Base-by-base conservation (phyloP, 2,329 filamentous ascomycete species). In the Pseudopyrenochaeta lycopersici region DNA sequence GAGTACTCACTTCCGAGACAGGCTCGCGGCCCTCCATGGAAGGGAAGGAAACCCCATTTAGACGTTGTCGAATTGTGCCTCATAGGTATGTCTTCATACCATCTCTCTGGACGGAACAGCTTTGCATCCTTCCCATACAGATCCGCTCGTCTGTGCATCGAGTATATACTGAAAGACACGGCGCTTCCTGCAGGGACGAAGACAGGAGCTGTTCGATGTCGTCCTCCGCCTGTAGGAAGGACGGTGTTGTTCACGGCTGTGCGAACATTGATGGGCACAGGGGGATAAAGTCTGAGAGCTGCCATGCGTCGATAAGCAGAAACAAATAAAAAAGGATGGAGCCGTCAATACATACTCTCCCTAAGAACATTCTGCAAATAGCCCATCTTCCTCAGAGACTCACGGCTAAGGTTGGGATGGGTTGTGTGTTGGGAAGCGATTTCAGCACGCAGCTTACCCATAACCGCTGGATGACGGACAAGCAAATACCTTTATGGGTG, bases 391-490 rank as follows among this genome's bases (percentile, higher is more conserved):
- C 78, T 80, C 43, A 81, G 77, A 17, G 70, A 59, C 31, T 74
- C 63, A 49, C 79, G 79, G 29, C 70, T 75, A 46, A 78, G 2
- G 81, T 82, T 12, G 9, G 47, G 18, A 23, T 84, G 77, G 10
- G 17, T 27, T 12, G 32, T 44, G 18, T 49, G 56, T 40, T 48
- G 40, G 10, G 52, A 49, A n/a, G 43, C 41, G 12, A 77, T 67
- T 50, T 73, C 78, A 9, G 64, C 59, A 17, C 81, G 43, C 64
- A 76, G 52, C 57, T 72, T 49, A 53, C 62, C 39, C 67, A 71
- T 47, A 51, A 72, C 61, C 7, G 61, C 58, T 14, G 76, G 71
- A 41, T 75, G 73, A 10, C 75, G 69, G 20, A 73, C 70, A 53
- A 74, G 60, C 14, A 65, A 41, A 42, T 64, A 66, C 43, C 60